A percentile compares a stretch with the other conserved stretches of the same genome.
phyloP scores from a whole-genome alignment of 176 grass and related monocot genomes.

The Chloris gayana region DNA sequence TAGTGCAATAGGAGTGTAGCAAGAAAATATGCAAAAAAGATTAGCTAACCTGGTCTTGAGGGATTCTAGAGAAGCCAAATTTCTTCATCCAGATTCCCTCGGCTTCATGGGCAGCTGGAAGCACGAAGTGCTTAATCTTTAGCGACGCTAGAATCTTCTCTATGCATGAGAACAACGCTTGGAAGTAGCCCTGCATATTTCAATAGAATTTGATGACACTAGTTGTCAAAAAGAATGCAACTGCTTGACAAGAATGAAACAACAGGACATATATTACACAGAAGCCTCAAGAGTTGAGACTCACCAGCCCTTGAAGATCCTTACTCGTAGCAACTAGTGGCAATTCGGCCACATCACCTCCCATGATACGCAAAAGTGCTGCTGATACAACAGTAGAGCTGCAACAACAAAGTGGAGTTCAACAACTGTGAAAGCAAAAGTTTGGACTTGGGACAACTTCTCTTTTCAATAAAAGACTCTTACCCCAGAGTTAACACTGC shows the following conservation, averaged over 20 bases:
- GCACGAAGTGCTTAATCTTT: slow-evolving; percentile 79
- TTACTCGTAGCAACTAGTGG: slow-evolving; percentile 91
- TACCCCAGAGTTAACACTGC: slow-evolving; percentile 82
- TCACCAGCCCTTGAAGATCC: slow-evolving; percentile 83
- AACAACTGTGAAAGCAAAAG: background rate
- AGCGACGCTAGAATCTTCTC: slow-evolving; percentile 69
- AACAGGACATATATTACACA: background rate
- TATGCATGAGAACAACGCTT: slow-evolving; percentile 76
- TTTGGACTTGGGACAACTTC: background rate
- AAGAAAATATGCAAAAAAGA: background rate
- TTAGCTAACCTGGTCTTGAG: slow-evolving; percentile 61
- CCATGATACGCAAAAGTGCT: slow-evolving; percentile 85
- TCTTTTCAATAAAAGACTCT: slow-evolving; percentile 21
- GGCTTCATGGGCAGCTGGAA: slow-evolving; percentile 93
- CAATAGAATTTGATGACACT: slow-evolving; percentile 1
- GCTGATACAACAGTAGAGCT: slow-evolving; percentile 86
- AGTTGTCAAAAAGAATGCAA: slow-evolving; percentile 26
- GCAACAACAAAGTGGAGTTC: slow-evolving; percentile 19
- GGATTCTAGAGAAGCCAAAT: slow-evolving; percentile 85
- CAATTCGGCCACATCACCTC: slow-evolving; percentile 79
- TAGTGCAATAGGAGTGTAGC: background rate
- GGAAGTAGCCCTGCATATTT: slow-evolving; percentile 78
- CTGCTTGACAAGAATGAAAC: background rate
- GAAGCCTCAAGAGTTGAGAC: background rate
- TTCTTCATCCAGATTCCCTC: slow-evolving; percentile 95